phyloP scores from a whole-genome alignment of 441 rosid species.

The Aquilaria agallochum region DNA sequence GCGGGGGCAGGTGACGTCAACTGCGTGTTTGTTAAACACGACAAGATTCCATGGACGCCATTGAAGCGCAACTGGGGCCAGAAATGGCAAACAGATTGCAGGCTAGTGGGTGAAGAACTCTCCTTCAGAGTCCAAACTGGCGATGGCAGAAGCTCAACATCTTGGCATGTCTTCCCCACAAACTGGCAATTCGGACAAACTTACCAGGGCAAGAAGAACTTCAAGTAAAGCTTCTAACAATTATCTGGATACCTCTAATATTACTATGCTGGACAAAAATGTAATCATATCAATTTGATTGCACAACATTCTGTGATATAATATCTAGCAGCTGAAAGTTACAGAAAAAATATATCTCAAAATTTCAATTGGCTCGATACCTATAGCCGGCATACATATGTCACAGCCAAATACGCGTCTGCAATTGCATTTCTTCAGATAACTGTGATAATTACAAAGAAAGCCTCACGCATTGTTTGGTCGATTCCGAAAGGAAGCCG shows the following conservation, averaged over 20 bases:
- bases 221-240: slow-evolving; percentile 14
- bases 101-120: slow-evolving; percentile 34
- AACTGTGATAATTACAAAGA: not conserved
- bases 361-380: too few relatives aligned
- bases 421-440: not conserved
- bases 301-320: not conserved
- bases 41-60: slow-evolving; percentile 36
- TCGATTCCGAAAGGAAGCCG: too few relatives aligned
- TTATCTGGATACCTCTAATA: too few relatives aligned
- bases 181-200: slow-evolving; percentile 52
- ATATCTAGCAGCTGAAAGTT: not conserved
- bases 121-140: slow-evolving; percentile 38
- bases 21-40: slow-evolving; percentile 30
- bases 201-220: slow-evolving; percentile 41
- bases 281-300: not conserved
- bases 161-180: slow-evolving; percentile 34
- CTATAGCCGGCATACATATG: slow-evolving; percentile 5
- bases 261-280: too few relatives aligned
- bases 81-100: slow-evolving; percentile 34
- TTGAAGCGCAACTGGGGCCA: slow-evolving; percentile 47
- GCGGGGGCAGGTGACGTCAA: slow-evolving; percentile 49
- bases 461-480: too few relatives aligned
- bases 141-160: slow-evolving; percentile 35
- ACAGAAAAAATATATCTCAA: not conserved
- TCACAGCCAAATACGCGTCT: not conserved